Evolutionary conservation across 2,329 filamentous ascomycete species (phyloP), one percentile per base, ranked within the genome.

Genomic region (Aspergillus clavatus): DNA sequence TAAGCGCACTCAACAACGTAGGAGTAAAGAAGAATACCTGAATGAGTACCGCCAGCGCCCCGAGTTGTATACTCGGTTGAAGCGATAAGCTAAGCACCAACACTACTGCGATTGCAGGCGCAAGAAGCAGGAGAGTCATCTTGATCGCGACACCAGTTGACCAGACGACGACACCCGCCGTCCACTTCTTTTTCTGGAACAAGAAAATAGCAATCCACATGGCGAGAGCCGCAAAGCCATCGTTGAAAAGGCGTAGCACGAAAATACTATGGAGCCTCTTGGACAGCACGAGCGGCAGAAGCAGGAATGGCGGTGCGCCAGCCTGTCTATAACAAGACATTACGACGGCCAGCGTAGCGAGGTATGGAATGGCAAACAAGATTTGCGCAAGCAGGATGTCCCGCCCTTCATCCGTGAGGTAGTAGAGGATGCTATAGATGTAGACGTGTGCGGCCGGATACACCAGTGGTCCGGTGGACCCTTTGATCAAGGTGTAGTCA

Each of bases 401-500:
- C 41, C 70, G 77, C 5, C 93, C 93, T 47, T 82, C 68, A 60
- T 86, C 74, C 8, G 93, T 97, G 46, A 95, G 57, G 60, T 81
- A 70, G 71, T 95, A 90, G 8, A 98, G 78, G 2, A 76, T 73
- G 29, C 82, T 84, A 72, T 96, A 98, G 54, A 87, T 86, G 75
- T 94, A 95, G 53, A 98, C 86, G 70, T 98, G 93, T 3, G 83
- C 86, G 27, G 89, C 93, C 16, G 93, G 93, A 70, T 98, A 98
- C 48, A 98, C 93, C 40, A 97, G 77, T 3, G 93, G 93, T 1
- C 93, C 93, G 0, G 93, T 98, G 48, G 82, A 85, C 56, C 93
- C 93, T 61, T 84, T 79, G 63, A 98, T 90, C 46, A 83, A 78
- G 49, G 81, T 81, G 68, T 98, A 98, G 68, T 96, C 85, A 63